A percentile compares a stretch with the other conserved stretches of the same genome.
These are phyloP conservation scores for Chrysanthemum makinoi DNA, from an alignment of 129 eudicot genomes.

Conservation along the genomic window DNA sequence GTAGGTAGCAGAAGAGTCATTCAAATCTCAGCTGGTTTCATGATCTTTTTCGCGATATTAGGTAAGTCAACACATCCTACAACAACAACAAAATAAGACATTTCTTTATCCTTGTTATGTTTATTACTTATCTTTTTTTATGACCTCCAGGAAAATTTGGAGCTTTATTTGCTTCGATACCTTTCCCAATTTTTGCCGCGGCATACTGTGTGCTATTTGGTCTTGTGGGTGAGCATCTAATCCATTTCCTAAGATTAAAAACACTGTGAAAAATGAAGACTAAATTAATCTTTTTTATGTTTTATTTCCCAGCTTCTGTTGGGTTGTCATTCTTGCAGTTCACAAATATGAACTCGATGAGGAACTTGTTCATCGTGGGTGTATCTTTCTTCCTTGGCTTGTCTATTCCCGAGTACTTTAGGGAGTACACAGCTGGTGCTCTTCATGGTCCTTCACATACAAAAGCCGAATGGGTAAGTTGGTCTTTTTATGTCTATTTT, in stretches of 20 bases:
- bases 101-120: background rate
- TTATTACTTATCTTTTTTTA: constrained; percentile 3
- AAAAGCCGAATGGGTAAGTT: constrained; percentile 91
- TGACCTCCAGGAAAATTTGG: constrained; percentile 77
- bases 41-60: constrained; percentile 94
- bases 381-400: constrained; percentile 91
- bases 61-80: constrained; percentile 41
- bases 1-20: constrained; percentile 98
- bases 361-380: constrained; percentile 87
- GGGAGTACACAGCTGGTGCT: constrained; percentile 83
- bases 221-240: constrained; percentile 72
- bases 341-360: constrained; percentile 98
- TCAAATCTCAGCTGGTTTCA: constrained; percentile 96
- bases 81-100: background rate
- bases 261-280: background rate
- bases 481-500: constrained; percentile 19
- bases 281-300: constrained; percentile 7
- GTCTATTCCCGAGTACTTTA: constrained; percentile 93
- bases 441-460: constrained; percentile 98
- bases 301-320: constrained; percentile 72
- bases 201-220: constrained; percentile 93
- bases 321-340: constrained; percentile 94
- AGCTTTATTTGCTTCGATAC: constrained; percentile 95
- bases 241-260: background rate
- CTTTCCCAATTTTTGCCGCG: constrained; percentile 97